Conservation (phyloP, 1,284 basidiomycete species). For the Marasmius tenuissimus region DNA sequence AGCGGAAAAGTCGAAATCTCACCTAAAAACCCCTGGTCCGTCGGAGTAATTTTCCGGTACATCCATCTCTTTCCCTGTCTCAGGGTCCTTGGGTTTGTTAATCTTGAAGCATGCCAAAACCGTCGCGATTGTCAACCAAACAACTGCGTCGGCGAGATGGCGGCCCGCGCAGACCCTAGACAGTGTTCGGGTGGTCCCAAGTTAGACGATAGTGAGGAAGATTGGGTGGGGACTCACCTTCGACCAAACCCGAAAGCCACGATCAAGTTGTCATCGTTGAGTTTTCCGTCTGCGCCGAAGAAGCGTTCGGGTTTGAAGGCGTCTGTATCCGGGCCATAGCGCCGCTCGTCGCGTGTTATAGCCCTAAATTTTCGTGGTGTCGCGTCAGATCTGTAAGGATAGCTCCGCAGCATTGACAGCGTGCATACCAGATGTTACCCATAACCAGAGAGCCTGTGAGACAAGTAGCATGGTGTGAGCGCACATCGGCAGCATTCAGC, state of each 20-base stretch:
- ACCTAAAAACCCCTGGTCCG: neutral
- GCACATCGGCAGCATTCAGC: no score
- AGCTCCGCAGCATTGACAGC: neutral
- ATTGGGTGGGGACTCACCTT: constrained; percentile 22
- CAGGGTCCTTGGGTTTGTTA: neutral
- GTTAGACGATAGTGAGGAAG: neutral
- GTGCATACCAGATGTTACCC: constrained; percentile 32
- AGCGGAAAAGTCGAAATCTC: neutral
- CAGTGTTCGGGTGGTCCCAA: neutral
- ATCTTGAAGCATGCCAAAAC: constrained; percentile 6
- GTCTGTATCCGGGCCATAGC: constrained; percentile 27
- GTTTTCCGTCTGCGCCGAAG: constrained; percentile 23
- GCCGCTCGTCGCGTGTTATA: constrained; percentile 29
- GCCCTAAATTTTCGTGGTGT: constrained; percentile 21
- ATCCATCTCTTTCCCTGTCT: constrained; percentile 2
- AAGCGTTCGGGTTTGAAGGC: constrained; percentile 30
- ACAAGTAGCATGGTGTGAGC: no score
- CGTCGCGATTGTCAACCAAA: constrained; percentile 8
- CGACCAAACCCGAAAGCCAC: constrained; percentile 32
- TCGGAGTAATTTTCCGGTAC: constrained; percentile 1
- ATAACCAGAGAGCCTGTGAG: constrained; percentile 21
- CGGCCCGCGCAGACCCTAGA: constrained; percentile 1
- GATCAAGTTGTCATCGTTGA: constrained; percentile 20
- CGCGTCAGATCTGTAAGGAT: neutral
- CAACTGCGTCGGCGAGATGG: constrained; percentile 1